Evolutionary conservation across 768 basidiomycete genomes (phyloP), one percentile per base, ranked within the genome.

Genomic region (Rhodotorula sphaerocarpa): DNA sequence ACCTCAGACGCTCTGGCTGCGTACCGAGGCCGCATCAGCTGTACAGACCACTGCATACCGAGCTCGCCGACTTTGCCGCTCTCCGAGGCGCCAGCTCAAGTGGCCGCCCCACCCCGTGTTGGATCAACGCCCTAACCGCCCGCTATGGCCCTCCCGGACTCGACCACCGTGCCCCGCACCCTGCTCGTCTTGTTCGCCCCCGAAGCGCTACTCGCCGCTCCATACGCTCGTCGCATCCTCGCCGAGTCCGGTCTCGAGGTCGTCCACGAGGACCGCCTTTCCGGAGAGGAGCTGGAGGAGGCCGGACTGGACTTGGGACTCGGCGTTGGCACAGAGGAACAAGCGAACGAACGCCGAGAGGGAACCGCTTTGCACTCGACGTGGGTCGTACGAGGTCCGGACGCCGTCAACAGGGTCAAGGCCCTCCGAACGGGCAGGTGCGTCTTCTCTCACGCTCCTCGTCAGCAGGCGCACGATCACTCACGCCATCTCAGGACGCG

Each of bases 271-370:
- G 55, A 20, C 0, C 9, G 25, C 0, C 21, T 57, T 0, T 12
- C 43, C 2, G 50, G 50, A 5, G 59, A 66, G 50, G 50, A 61
- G 30, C 50, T 66, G 36, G 59, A 52, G n/a, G 64, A 66, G 25
- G 64, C 59, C 2, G 64, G 64, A 25, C n/a, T 66, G n/a, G 57
- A 64, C 28, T 23, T 54, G 23, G 57, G 57, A 1, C 44, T 47
- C 3, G 45, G 34, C 14, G 36, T 41, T 3, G 53, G 52, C 36
- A 23, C 31, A 5, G 33, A 46, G 27, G 20, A 14, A 28, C 47
- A 42, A 16, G 28, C 2, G 6, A 6, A 11, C 5, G 20, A 44
- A 5, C 41, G 34, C 0, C 47, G 18, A n/a, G 30, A 27, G 10
- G 4, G 36, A 9, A 39, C 36, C 9, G 36, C 18, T 9, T 5